These are phyloP conservation scores for Boletus pseudopeckii DNA, from an alignment of 768 basidiomycete genomes.

Conservation along the genomic window DNA sequence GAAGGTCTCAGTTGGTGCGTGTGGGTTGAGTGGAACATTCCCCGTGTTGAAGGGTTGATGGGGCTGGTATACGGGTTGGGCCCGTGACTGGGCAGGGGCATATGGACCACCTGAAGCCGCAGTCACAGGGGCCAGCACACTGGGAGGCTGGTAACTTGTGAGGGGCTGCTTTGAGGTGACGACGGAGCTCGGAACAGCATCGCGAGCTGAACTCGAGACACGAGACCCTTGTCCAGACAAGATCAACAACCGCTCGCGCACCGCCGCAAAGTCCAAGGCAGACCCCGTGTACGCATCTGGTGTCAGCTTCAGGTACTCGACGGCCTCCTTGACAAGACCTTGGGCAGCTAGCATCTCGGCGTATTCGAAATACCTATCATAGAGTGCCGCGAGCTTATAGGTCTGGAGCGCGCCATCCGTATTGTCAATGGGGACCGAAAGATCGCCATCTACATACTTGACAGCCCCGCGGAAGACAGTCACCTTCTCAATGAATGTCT, in stretches of 20 bases:
- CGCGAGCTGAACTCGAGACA: slow-evolving; percentile 27
- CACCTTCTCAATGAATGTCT: slow-evolving; percentile 95
- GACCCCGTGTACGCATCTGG: slow-evolving; percentile 76
- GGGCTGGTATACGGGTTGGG: slow-evolving; percentile 15
- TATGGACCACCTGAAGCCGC: slow-evolving; percentile 19
- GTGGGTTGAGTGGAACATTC: not conserved
- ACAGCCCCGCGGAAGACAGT: slow-evolving; percentile 90
- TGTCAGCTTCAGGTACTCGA: slow-evolving; percentile 72
- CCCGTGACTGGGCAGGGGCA: slow-evolving; percentile 25
- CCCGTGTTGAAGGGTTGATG: not conserved
- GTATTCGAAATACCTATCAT: slow-evolving; percentile 95
- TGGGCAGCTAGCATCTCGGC: slow-evolving; percentile 89
- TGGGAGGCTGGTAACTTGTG: slow-evolving; percentile 24
- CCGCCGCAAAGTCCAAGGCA: slow-evolving; percentile 40
- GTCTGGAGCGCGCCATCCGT: slow-evolving; percentile 45
- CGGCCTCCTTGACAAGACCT: slow-evolving; percentile 82
- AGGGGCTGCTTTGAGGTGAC: slow-evolving; percentile 6
- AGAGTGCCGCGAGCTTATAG: slow-evolving; percentile 82
- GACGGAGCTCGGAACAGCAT: slow-evolving; percentile 31
- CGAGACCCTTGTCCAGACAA: slow-evolving; percentile 32
- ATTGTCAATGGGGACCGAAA: slow-evolving; percentile 40
- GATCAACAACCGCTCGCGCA: slow-evolving; percentile 44
- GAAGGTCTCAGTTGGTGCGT: slow-evolving; percentile 25
- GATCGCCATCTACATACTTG: slow-evolving; percentile 71
- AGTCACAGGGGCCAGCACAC: slow-evolving; percentile 24